Conservation (phyloP, 1,139 yeast genomes). For the Pichia sp. region DNA sequence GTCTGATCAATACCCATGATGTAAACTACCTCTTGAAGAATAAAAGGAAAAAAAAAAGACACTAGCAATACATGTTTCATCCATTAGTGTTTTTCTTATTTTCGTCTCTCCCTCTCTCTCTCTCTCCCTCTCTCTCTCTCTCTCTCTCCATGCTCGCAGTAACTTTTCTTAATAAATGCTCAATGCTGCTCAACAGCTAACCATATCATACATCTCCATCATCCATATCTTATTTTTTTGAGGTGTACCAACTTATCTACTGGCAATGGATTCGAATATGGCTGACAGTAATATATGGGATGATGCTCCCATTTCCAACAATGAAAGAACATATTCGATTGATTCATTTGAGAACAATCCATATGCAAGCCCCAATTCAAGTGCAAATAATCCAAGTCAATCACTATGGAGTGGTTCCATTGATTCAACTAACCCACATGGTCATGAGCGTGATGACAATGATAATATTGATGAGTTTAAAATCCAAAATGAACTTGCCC, state of each 20-base stretch:
- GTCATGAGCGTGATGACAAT: neutral
- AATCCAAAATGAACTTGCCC: conserved; percentile 25
- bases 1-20: conserved; percentile 24
- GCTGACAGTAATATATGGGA: conserved; percentile 11
- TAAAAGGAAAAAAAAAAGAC: too few species aligned
- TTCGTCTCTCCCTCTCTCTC: too few species aligned
- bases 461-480: conserved; percentile 15
- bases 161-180: too few species aligned
- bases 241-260: neutral
- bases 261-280: conserved; percentile 7
- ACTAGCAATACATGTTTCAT: too few species aligned
- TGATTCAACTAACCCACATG: neutral
- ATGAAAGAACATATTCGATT: neutral
- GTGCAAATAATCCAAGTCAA: conserved; percentile 7
- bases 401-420: conserved; percentile 1
- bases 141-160: too few species aligned
- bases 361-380: neutral
- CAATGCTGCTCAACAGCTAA: too few species aligned
- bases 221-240: neutral
- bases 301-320: conserved; percentile 2
- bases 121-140: too few species aligned
- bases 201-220: too few species aligned
- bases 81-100: too few species aligned
- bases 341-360: neutral
- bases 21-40: too few species aligned